Evolutionary conservation across 176 grass and related monocot species (phyloP).

Genomic region (Hsuehochloa calcarea): DNA sequence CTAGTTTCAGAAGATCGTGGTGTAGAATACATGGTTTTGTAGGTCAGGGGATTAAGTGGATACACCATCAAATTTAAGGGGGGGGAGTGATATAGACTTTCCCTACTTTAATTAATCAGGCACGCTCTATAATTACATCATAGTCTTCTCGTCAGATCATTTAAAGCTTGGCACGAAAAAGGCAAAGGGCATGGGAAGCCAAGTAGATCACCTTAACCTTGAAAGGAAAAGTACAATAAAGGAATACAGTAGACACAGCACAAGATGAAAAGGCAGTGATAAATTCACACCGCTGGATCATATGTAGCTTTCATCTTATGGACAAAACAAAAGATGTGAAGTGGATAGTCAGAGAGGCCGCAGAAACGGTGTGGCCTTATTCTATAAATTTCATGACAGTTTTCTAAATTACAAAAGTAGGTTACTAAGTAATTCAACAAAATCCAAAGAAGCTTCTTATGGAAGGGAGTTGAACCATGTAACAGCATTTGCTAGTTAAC

Average conservation of each 20-base stretch:
- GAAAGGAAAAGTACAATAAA: neutral
- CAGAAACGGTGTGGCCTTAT: neutral
- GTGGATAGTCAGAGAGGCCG: neutral
- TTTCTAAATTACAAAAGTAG: neutral
- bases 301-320: neutral
- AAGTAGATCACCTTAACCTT: neutral
- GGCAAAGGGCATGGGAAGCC: neutral
- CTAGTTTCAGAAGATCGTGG: neutral
- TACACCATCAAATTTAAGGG: neutral
- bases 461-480: neutral
- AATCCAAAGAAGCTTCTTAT: neutral
- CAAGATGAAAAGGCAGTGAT: neutral
- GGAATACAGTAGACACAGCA: neutral
- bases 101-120: neutral
- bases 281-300: neutral
- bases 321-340: neutral
- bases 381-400: neutral
- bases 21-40: neutral
- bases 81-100: neutral
- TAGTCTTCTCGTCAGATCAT: neutral
- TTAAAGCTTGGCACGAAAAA: neutral
- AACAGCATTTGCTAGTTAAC: neutral
- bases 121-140: neutral
- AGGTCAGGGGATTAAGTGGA: neutral
- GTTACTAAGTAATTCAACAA: neutral